Evolutionary conservation across 805 yeast species (phyloP).

Genomic region (Henningerozyma blattae): DNA sequence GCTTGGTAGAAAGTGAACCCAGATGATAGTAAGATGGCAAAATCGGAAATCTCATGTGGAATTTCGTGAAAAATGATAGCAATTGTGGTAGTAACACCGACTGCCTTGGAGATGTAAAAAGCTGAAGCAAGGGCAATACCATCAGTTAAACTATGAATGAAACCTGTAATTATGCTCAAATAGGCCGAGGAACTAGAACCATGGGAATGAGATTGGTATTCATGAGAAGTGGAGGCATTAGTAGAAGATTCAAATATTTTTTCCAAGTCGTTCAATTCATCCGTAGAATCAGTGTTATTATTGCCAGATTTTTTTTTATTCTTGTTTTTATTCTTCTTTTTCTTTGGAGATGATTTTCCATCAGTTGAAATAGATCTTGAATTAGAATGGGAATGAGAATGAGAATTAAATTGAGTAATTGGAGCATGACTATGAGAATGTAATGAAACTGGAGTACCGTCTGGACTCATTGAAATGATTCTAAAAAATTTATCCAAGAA

Average conservation of each 20-base stretch:
- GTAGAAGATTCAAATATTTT: slow-evolving; percentile 21
- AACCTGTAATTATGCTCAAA: slow-evolving; percentile 56
- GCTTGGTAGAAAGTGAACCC: slow-evolving; percentile 60
- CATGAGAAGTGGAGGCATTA: slow-evolving; percentile 18
- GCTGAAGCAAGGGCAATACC: slow-evolving; percentile 67
- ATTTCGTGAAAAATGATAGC: slow-evolving; percentile 69
- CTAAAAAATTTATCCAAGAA: slow-evolving; percentile 50
- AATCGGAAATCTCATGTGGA: slow-evolving; percentile 76
- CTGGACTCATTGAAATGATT: slow-evolving; percentile 20
- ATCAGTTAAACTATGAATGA: slow-evolving; percentile 65
- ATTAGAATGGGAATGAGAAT: slow-evolving; percentile 30
- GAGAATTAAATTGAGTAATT: slow-evolving; percentile 29
- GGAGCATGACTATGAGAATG: slow-evolving; percentile 11
- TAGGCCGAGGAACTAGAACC: slow-evolving; percentile 39
- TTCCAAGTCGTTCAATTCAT: slow-evolving; percentile 1
- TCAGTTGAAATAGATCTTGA: neutral
- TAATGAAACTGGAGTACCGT: no score
- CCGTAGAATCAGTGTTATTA: slow-evolving; percentile 3
- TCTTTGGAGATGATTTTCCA: neutral
- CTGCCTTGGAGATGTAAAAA: slow-evolving; percentile 44
- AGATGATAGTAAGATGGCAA: slow-evolving; percentile 51
- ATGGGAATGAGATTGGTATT: neutral
- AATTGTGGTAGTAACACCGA: slow-evolving; percentile 57
- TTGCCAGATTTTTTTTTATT: neutral
- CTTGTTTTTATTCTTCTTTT: slow-evolving; percentile 3